Evolutionary conservation across 139 green algal genomes (phyloP), one percentile per base, ranked within the genome.

Genomic region (Protoeuglena noctilucae): DNA sequence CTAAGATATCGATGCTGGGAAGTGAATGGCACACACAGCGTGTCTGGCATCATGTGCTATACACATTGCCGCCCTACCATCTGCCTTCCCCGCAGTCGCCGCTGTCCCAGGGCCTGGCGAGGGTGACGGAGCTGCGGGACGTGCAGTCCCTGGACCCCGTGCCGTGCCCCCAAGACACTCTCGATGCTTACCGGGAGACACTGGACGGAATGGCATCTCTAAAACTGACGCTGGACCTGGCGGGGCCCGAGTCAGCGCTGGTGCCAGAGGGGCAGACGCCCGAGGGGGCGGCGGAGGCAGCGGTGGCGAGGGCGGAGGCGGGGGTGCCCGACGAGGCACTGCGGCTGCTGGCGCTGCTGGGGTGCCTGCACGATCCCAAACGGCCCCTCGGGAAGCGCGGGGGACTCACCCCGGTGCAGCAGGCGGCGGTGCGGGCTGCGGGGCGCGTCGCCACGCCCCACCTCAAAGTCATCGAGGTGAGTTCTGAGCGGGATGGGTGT

Each of bases 61-160:
- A n/a, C n/a, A n/a, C n/a, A n/a, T n/a, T n/a, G n/a, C n/a, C n/a
- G n/a, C n/a, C n/a, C n/a, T n/a, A n/a, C n/a, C n/a, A n/a, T n/a
- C n/a, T n/a, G n/a, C n/a, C n/a, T n/a, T n/a, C n/a, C n/a, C n/a
- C 58, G 29, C 28, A 28, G 58, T 9, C 31, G 1, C 1, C 24
- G 21, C 22, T 4, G 25, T 23, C 41, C 27, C 30, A 29, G 31
- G 68, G 72, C 3, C 23, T 69, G 3, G 48, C 49, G n/a, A 54
- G 60, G 3, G 55, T 80, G 5, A 58, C 70, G 12, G 48, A 61
- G 16, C 57, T 80, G 23, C 58, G 70, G 9, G 48, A 60, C 31
- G 57, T 76, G 29, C 72, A 80, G 43, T 56, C 60, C 48, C 61
- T 80, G 18, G 72, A 80, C 46, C 68, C 72, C 18, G 69, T 80